Conservation (phyloP, 371 early-diverging fungal species). For the Thermomucor indicae-seudaticae region DNA sequence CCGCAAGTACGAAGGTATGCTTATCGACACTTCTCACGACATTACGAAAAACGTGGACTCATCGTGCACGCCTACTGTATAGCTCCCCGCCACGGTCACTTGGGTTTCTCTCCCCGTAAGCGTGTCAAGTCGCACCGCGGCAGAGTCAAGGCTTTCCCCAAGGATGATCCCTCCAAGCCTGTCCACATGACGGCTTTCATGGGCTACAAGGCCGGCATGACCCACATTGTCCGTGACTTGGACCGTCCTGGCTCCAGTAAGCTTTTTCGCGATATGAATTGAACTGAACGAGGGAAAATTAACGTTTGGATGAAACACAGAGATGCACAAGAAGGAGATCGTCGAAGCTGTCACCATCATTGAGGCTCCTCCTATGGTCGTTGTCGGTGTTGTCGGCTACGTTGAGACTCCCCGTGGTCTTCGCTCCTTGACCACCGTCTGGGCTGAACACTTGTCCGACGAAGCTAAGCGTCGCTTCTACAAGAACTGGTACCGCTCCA, state of each 20-base stretch:
- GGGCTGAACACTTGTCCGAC: constrained; percentile 99
- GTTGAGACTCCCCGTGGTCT: constrained; percentile 98
- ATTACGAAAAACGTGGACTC: too few species aligned
- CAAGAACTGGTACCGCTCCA: constrained; percentile 99
- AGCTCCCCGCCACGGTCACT: constrained; percentile 97
- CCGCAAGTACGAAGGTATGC: constrained; percentile 23
- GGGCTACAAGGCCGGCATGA: constrained; percentile 99
- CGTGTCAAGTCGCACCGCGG: constrained; percentile 94
- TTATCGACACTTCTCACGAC: constrained; percentile 1
- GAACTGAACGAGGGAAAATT: background rate
- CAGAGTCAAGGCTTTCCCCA: constrained; percentile 98
- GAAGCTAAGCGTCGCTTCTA: constrained; percentile 99
- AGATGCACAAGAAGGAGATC: constrained; percentile 99
- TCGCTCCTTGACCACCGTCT: constrained; percentile 96
- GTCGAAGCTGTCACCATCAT: constrained; percentile 99
- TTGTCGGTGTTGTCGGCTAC: constrained; percentile 99
- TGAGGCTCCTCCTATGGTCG: constrained; percentile 98
- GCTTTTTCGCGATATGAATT: too few species aligned
- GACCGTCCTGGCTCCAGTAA: constrained; percentile 96
- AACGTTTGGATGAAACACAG: constrained; percentile 18
- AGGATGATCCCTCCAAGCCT: constrained; percentile 94
- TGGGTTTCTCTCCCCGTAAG: constrained; percentile 99
- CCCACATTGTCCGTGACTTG: constrained; percentile 99
- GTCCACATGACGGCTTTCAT: constrained; percentile 99
- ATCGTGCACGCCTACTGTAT: constrained; percentile 68